Evolutionary conservation across 2,329 filamentous ascomycete genomes (phyloP).

Genomic region (Sporothrix globosa): DNA sequence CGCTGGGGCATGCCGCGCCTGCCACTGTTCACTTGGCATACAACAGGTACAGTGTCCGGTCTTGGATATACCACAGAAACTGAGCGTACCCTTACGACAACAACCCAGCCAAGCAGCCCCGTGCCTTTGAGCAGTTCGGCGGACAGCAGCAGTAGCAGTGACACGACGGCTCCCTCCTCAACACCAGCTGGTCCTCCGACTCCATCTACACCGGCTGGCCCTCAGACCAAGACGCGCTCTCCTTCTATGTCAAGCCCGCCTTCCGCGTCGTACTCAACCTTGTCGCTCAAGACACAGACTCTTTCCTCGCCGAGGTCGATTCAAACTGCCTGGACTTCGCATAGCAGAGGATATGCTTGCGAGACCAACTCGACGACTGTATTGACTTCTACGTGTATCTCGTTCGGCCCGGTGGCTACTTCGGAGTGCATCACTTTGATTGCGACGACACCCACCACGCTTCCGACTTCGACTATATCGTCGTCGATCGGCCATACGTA

Average conservation of each 20-base stretch:
- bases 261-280: neutral
- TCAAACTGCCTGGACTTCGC: neutral
- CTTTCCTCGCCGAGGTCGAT: neutral
- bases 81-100: neutral
- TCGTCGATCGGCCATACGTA: neutral
- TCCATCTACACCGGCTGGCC: no score
- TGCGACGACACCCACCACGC: constrained; percentile 1
- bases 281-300: neutral
- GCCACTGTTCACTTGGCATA: neutral
- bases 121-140: no score
- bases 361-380: constrained; percentile 19
- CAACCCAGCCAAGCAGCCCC: neutral
- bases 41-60: neutral
- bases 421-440: neutral
- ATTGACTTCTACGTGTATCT: neutral
- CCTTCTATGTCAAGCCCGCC: no score
- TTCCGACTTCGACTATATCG: neutral
- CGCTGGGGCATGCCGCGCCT: neutral
- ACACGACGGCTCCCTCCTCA: no score
- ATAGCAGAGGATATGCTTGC: constrained; percentile 1
- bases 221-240: no score
- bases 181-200: no score
- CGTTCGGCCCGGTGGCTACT: neutral
- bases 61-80: neutral
- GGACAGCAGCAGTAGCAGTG: neutral